Evolutionary conservation across 441 rosid genomes (phyloP), one percentile per base, ranked within the genome.

Genomic region (Arabidopsis lyrata): DNA sequence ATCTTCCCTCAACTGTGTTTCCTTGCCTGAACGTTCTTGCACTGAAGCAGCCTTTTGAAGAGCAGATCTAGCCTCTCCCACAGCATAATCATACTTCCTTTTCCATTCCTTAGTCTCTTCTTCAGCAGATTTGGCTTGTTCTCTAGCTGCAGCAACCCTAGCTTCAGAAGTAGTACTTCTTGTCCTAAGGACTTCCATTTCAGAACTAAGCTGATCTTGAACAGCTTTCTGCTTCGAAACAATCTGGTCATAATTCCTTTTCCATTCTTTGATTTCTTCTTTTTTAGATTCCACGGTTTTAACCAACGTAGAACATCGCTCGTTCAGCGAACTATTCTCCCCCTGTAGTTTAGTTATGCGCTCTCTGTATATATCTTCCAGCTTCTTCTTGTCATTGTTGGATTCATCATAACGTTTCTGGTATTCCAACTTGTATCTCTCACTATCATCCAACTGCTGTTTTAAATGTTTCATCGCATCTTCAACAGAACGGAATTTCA

Each of bases 21-120:
- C 93, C 87, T 91, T 96, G 70, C 81, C 89, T 47, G 86, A 59
- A 22, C 97, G 90, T 57, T 93, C 96, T 80, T 93, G 98, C 57
- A 86, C 86, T 47, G 83, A 74, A 31, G 99, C 91, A 68, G 97
- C 99, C 83, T 96, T 96, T 90, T 90, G 97, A 34, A 93, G 79
- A 73, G 99, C 97, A 82, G 86, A 78, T 80, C 89, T 93, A 45
- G 97, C 95, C 73, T 96, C 98, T 81, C 95, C 85, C 49, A 90
- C 91, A 57, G 97, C 96, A 58, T 79, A 83, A 75, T 90, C 98
- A 71, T 87, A 96, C 84, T 93, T 96, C 73, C 98, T 86, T 78
- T 90, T 88, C 99, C 98, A 96, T 68, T 96, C 98, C 60, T 82
- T 85, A 3, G 98, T 93, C 81, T 91, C 98, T 81, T 90, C 98